A percentile compares a stretch with the other conserved stretches of the same genome.
Evolutionary conservation across 1,284 basidiomycete genomes (phyloP).

Genomic region (Tilletia caries): DNA sequence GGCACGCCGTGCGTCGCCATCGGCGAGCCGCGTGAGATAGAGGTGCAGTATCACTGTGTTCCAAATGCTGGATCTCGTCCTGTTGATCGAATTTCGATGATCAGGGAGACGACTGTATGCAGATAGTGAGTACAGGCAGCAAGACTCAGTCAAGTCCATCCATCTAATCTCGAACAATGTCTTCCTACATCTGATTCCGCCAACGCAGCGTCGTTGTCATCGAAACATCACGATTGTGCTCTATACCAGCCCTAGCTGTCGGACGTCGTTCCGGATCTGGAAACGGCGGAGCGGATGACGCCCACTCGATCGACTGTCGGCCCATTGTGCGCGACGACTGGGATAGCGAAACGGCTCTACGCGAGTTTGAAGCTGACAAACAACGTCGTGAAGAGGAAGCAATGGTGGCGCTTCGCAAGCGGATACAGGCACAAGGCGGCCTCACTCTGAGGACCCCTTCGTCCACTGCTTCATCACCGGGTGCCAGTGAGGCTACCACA

Average conservation of each 20-base stretch:
- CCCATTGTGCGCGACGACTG: conserved; percentile 14
- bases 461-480: too few species aligned
- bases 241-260: background rate
- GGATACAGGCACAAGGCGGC: conserved; percentile 1
- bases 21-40: conserved; percentile 35
- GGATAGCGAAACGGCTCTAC: background rate
- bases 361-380: background rate
- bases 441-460: background rate
- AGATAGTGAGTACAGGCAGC: conserved; percentile 26
- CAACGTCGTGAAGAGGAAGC: background rate
- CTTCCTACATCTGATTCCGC: background rate
- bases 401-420: background rate
- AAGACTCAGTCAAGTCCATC: too few species aligned
- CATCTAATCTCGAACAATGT: background rate
- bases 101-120: conserved; percentile 49
- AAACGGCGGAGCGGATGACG: background rate
- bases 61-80: conserved; percentile 21
- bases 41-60: conserved; percentile 41
- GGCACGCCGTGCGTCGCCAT: conserved; percentile 45
- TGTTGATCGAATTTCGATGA: conserved; percentile 36
- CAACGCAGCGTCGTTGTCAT: conserved; percentile 12
- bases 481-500: background rate
- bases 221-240: conserved; percentile 12
- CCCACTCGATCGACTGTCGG: background rate
- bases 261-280: background rate